Conservation (phyloP, 768 basidiomycete species). For the Amanita fuliginea region DNA sequence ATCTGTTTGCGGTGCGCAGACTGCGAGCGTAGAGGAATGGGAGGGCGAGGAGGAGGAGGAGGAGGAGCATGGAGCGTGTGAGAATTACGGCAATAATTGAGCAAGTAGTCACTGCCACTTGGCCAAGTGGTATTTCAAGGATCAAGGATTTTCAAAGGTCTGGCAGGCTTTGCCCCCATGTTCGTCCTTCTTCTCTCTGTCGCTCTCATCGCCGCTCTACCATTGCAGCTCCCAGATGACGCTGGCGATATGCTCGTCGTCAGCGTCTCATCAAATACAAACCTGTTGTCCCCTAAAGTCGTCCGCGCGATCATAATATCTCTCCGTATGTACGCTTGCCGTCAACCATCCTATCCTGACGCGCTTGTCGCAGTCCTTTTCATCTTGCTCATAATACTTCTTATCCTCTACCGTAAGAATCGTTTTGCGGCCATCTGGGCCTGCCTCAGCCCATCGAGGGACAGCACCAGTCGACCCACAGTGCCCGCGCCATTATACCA, state of each 20-base stretch:
- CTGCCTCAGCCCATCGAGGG: background rate
- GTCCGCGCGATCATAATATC: background rate
- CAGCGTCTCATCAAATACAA: background rate
- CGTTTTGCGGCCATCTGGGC: background rate
- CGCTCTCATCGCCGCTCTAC: background rate
- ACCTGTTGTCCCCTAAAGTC: background rate
- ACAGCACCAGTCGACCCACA: background rate
- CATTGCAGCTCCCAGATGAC: no score
- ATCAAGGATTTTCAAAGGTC: no score
- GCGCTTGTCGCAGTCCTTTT: constrained; percentile 1
- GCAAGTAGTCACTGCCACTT: no score
- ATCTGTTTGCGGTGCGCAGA: background rate
- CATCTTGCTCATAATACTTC: background rate
- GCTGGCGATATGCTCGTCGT: background rate
- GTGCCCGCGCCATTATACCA: background rate
- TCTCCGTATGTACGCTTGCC: background rate
- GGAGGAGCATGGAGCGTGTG: background rate
- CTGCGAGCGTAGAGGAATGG: background rate
- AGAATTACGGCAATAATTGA: background rate
- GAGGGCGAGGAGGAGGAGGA: background rate
- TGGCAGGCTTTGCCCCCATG: no score
- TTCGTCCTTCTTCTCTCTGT: background rate
- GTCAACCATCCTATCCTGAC: background rate
- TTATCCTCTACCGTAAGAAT: background rate
- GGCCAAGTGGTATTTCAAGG: no score